Conservation (phyloP, 345 rosid genomes). For the Brassica napus region DNA sequence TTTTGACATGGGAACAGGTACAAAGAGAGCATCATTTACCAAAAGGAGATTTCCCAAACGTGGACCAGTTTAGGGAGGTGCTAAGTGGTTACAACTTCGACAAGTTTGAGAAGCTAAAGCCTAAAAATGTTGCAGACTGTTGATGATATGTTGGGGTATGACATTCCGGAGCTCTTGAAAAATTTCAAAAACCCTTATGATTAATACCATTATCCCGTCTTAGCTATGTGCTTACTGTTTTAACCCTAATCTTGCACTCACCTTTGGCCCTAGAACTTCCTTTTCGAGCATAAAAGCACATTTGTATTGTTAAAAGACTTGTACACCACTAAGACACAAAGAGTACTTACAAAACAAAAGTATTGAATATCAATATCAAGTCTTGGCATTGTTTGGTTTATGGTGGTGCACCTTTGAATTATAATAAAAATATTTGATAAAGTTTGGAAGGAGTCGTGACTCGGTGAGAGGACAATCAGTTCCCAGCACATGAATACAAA, state of each 20-base stretch:
- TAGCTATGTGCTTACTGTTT: slow-evolving; percentile 2
- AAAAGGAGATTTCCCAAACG: slow-evolving; percentile 86
- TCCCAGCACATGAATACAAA: background rate
- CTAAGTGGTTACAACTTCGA: slow-evolving; percentile 78
- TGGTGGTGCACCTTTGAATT: background rate
- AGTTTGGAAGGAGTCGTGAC: background rate
- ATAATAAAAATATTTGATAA: background rate
- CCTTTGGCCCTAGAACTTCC: background rate
- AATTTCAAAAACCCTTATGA: slow-evolving; percentile 82
- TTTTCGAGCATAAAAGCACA: slow-evolving; percentile 25
- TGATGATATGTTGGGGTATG: slow-evolving; percentile 91
- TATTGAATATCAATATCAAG: background rate
- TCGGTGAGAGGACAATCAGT: background rate
- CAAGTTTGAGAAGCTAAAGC: slow-evolving; percentile 85
- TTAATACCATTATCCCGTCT: slow-evolving; percentile 30
- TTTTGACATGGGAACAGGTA: slow-evolving; percentile 49
- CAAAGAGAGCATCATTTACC: slow-evolving; percentile 88
- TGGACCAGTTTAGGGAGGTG: slow-evolving; percentile 71
- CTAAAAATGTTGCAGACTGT: slow-evolving; percentile 87
- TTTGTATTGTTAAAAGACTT: slow-evolving; percentile 27
- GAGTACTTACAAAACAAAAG: background rate
- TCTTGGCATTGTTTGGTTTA: background rate
- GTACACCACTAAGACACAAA: slow-evolving; percentile 7
- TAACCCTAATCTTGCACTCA: slow-evolving; percentile 1
- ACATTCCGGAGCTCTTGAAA: slow-evolving; percentile 84